Conservation (phyloP, 345 rosid genomes). For the Linum usitatissimum region DNA sequence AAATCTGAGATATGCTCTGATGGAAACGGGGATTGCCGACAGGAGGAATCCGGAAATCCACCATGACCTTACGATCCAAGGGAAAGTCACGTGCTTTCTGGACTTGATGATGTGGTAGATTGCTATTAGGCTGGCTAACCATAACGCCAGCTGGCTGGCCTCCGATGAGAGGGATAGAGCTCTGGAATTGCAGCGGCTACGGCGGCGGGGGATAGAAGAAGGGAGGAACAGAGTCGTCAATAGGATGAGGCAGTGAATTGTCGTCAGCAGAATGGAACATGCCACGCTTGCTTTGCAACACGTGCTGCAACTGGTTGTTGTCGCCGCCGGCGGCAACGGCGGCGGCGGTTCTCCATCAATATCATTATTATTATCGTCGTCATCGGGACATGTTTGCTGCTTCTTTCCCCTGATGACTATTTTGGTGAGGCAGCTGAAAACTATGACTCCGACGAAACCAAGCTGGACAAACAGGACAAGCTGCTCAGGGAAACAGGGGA, state of each 20-base stretch:
- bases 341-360: constrained; percentile 21
- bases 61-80: constrained; percentile 70
- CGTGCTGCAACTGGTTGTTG: constrained; percentile 25
- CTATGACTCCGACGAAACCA: constrained; percentile 37
- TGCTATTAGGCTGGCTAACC: constrained; percentile 31
- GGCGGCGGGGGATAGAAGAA: constrained; percentile 1
- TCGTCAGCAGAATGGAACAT: constrained; percentile 35
- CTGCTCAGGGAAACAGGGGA: background rate
- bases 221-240: constrained; percentile 11
- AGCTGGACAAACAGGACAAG: constrained; percentile 19
- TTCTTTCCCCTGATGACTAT: constrained; percentile 21
- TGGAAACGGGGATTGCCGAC: constrained; percentile 22
- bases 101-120: constrained; percentile 25
- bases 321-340: background rate
- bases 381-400: background rate
- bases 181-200: constrained; percentile 30
- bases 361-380: constrained; percentile 9
- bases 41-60: constrained; percentile 69
- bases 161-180: constrained; percentile 36
- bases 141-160: constrained; percentile 35
- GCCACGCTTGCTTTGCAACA: constrained; percentile 31
- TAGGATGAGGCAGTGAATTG: constrained; percentile 35
- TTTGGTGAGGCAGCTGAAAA: constrained; percentile 22
- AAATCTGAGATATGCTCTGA: constrained; percentile 23
- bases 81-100: constrained; percentile 29